Evolutionary conservation across 2,329 filamentous ascomycete genomes (phyloP), one percentile per base, ranked within the genome.

Genomic region (Venturia asperata): DNA sequence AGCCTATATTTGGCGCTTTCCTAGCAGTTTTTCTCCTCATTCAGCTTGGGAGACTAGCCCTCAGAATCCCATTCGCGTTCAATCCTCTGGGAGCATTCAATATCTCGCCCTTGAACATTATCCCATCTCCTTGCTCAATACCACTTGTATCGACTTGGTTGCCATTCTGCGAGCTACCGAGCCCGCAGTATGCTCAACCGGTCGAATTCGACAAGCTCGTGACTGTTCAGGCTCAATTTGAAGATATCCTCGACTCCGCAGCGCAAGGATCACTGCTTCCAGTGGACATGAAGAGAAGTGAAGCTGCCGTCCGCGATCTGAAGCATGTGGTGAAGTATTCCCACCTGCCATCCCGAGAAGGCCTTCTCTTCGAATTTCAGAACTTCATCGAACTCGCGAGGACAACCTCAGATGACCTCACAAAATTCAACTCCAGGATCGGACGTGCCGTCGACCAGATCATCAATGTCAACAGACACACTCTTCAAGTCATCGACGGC

Each of bases 241-340:
- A 92, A 74, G 84, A 88, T 66, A 85, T 94, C 0, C 77, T 94
- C 4, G 84, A 90, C 69, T 84, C 85, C 66, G 85, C 85, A 19
- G 83, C 85, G 1, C 82, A 86, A 27, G 85, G 86, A 1, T 84
- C 87, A 1, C 85, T 85, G 1, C 77, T 94, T 3, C 90, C 90
- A 0, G 80, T 89, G 69, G 88, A 91, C 69, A 92, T 94, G 86
- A 92, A 91, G 77, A 83, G 85, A 11, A 87, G 87, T 2, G 89
- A 93, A 74, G 80, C 85, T 1, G 86, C 87, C 0, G 86, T 94
- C 43, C 84, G 90, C 49, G 90, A 92, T 70, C 77, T 94, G 30
- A 85, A 88, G 41, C 87, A 85, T 34, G 81, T 92, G 56, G 88
- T 95, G 42, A 82, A 84, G 47, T 86, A 87, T 75, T 91, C 87